Base-by-base conservation (phyloP, 176 grass and related monocot genomes). In the Oryza glaberrima region DNA sequence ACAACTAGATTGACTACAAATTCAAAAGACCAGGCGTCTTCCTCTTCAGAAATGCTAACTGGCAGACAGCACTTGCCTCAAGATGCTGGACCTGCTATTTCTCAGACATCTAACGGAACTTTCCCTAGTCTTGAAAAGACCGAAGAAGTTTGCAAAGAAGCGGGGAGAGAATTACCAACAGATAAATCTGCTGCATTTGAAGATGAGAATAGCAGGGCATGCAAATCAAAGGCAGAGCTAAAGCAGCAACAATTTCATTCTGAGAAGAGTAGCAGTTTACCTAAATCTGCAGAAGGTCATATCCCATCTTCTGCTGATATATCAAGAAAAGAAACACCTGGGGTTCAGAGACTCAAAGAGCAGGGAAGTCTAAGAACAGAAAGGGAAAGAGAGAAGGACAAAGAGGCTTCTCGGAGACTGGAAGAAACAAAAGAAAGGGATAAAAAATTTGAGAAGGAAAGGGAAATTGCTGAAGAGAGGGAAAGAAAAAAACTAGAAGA, bases 351-450 rank as follows among this genome's bases (percentile, higher is more conserved):
- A 32, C 65, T 70, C 77, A 88, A 86, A 83, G 88, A 94, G 56
- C 89, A 43, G 70, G 77, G 83, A n/a, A 58, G 63, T 73, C 51
- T 36, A 73, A 68, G 67, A 85, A 30, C 54, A 78, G 82, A 90
- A 83, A 86, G 65, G 79, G 79, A 76, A 82, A 71, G n/a, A 48
- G 75, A 80, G 41, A 80, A 80, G 86, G 86, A 91, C 23, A 86
- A 69, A 78, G 74, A 69, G 30, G 61, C 72, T 72, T 78, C 64
- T 61, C 81, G n/a, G 45, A 90, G 46, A 77, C 74, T 86, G 66
- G 83, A 93, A 61, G 88, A 89, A 56, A 81, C 75, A 60, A 93
- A 88, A 83, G 94, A 95, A 81, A 89, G 69, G 54, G 83, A 85
- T 72, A 89, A 79, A 68, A 87, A 75, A 83, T 73, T 75, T 14